Conservation (phyloP, 2,329 filamentous ascomycete genomes). For the Sclerotinia glacialis region DNA sequence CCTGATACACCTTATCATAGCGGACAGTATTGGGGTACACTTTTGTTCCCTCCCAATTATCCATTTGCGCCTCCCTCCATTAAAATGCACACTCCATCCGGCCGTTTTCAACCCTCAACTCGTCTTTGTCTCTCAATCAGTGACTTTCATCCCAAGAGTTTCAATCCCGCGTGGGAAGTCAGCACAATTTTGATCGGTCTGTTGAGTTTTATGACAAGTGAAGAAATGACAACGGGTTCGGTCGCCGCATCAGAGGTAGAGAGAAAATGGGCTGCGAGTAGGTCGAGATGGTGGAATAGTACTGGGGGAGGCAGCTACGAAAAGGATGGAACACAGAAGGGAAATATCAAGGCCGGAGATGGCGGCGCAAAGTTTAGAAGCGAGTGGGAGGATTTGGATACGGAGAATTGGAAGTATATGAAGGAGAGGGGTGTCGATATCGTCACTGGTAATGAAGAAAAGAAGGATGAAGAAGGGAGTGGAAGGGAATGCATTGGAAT, state of each 20-base stretch:
- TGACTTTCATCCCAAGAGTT: constrained; percentile 96
- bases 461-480: constrained; percentile 50
- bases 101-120: constrained; percentile 89
- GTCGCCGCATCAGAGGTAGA: constrained; percentile 75
- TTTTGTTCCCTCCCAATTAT: constrained; percentile 94
- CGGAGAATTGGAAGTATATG: constrained; percentile 92
- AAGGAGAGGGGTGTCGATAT: constrained; percentile 75
- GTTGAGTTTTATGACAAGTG: constrained; percentile 95
- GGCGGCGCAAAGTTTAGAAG: constrained; percentile 84
- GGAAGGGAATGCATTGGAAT: constrained; percentile 56
- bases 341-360: constrained; percentile 86
- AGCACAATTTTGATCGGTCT: constrained; percentile 93
- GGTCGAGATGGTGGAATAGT: constrained; percentile 93
- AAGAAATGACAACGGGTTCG: constrained; percentile 96
- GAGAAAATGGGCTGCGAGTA: constrained; percentile 71
- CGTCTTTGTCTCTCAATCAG: constrained; percentile 92
- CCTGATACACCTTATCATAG: constrained; percentile 90
- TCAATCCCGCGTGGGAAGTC: constrained; percentile 98
- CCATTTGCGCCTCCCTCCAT: constrained; percentile 96
- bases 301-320: constrained; percentile 64
- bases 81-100: constrained; percentile 96
- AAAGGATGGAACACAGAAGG: constrained; percentile 52
- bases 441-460: constrained; percentile 62
- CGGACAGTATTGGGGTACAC: constrained; percentile 97
- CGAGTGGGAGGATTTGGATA: constrained; percentile 87